Evolutionary conservation across 495 filamentous ascomycete genomes (phyloP), one percentile per base, ranked within the genome.

Genomic region (Bombardia bombarda): DNA sequence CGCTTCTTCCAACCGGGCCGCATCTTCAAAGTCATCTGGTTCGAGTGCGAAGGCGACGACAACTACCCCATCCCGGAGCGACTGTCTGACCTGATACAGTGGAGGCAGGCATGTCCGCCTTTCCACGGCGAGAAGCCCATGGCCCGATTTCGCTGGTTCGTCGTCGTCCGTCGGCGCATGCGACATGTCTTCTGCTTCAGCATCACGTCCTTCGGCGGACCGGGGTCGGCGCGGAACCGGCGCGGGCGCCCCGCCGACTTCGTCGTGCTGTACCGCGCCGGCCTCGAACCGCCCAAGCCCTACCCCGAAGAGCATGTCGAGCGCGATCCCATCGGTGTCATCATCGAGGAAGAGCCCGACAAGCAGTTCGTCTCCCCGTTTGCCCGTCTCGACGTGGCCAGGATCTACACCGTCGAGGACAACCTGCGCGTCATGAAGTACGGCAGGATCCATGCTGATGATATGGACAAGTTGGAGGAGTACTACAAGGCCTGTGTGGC

Each of bases 1-100:
- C 67, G 63, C 46, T 72, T 72, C 63, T 60, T 66, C 45, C 51
- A 51, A 37, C 32, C 55, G 2, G 61, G 61, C 1, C 58, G 61
- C 35, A 58, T 64, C 45, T 64, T 62, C 51, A 57, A 57, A 14
- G 46, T 50, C 3, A 44, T 50, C 8, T 64, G 61, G 61, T 64
- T 58, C 47, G 61, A 64, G 31, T 53, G 58, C 9, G 40, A 28
- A 13, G 40, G 42, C 9, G 32, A 25, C 0, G 43, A 38, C 16
- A 22, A 25, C 12, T n/a, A n/a, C n/a, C n/a, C n/a, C n/a, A n/a
- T n/a, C n/a, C 16, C 32, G 12, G 30, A 24, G 16, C 50, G 41
- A 25, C 45, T 17, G 8, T 10, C 43, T 8, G 46, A 52, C n/a
- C 41, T 34, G 7, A n/a, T n/a, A n/a, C 52, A 55, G 13, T 61